A percentile compares a stretch with the other conserved stretches of the same genome.
Evolutionary conservation across 2,329 filamentous ascomycete species (phyloP).

Genomic region (Elsinoe perseae): DNA sequence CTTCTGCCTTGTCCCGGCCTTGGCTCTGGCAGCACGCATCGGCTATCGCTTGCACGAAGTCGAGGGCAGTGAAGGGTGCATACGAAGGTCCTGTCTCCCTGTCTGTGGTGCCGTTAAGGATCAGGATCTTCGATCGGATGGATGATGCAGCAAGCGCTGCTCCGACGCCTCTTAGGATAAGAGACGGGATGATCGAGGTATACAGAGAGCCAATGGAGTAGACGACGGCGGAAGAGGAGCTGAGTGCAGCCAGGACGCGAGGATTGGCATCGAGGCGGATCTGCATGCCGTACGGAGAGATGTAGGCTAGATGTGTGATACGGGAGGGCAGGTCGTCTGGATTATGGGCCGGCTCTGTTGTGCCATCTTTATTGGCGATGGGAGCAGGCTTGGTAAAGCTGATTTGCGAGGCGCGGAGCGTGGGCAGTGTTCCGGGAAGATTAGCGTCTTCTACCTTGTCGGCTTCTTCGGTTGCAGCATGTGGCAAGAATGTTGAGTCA

Average conservation of each 20-base stretch:
- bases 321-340: slow-evolving; percentile 64
- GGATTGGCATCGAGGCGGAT: slow-evolving; percentile 80
- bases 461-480: slow-evolving; percentile 41
- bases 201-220: slow-evolving; percentile 94
- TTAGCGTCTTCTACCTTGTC: slow-evolving; percentile 72
- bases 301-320: slow-evolving; percentile 87
- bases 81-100: slow-evolving; percentile 71
- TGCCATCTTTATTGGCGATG: slow-evolving; percentile 19
- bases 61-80: slow-evolving; percentile 61
- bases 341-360: slow-evolving; percentile 39
- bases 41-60: slow-evolving; percentile 75
- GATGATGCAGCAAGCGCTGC: slow-evolving; percentile 46
- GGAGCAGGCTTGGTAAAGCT: slow-evolving; percentile 59
- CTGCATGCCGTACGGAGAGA: slow-evolving; percentile 97
- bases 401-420: slow-evolving; percentile 72
- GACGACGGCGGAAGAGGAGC: slow-evolving; percentile 59
- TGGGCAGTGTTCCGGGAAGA: slow-evolving; percentile 71
- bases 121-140: slow-evolving; percentile 65
- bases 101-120: slow-evolving; percentile 76
- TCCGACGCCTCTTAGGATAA: slow-evolving; percentile 71
- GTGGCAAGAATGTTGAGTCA: background rate
- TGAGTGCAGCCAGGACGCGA: slow-evolving; percentile 63
- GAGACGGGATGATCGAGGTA: slow-evolving; percentile 75
- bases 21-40: slow-evolving; percentile 64
- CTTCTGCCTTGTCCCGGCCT: slow-evolving; percentile 28